phyloP scores from a whole-genome alignment of 176 grass and related monocot genomes.

The Panicum miliaceum region DNA sequence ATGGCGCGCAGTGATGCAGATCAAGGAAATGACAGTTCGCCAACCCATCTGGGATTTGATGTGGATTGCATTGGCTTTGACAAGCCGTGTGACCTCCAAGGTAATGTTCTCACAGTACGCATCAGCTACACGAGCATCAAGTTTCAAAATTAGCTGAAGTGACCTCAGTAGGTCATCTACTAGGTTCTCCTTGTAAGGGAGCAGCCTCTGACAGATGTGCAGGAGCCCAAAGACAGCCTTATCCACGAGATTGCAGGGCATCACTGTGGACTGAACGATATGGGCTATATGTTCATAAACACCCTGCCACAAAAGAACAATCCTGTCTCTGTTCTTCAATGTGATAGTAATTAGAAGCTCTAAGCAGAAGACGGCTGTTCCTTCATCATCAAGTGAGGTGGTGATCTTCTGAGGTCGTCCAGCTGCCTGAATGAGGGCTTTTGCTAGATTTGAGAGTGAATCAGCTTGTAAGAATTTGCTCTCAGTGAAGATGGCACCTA shows the following conservation, averaged over 20 bases:
- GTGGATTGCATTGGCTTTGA: conserved; percentile 89
- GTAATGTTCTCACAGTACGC: conserved; percentile 98
- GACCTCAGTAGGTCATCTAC: conserved; percentile 89
- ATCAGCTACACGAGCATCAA: conserved; percentile 98
- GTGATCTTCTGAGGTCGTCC: conserved; percentile 78
- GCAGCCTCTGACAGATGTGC: conserved; percentile 87
- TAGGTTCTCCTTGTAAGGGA: conserved; percentile 95
- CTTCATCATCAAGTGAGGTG: conserved; percentile 78
- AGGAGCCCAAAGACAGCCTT: conserved; percentile 96
- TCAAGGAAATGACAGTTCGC: conserved; percentile 86
- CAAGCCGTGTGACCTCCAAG: conserved; percentile 80
- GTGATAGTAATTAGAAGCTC: conserved; percentile 90
- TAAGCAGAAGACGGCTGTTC: conserved; percentile 84
- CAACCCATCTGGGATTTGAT: conserved; percentile 96
- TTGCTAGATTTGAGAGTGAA: conserved; percentile 76
- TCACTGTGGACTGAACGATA: conserved; percentile 90
- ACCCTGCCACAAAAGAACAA: conserved; percentile 87
- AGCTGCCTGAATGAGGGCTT: conserved; percentile 74
- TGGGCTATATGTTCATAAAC: conserved; percentile 94
- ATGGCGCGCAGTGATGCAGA: conserved; percentile 91
- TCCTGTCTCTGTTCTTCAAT: conserved; percentile 96
- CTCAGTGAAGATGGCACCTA: conserved; percentile 85
- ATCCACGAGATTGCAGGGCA: conserved; percentile 97
- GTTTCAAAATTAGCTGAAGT: conserved; percentile 88
- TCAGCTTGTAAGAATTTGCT: conserved; percentile 98